A percentile compares a stretch with the other conserved stretches of the same genome.
phyloP scores from a whole-genome alignment of 306 rosid genomes.

The Comarum palustre region DNA sequence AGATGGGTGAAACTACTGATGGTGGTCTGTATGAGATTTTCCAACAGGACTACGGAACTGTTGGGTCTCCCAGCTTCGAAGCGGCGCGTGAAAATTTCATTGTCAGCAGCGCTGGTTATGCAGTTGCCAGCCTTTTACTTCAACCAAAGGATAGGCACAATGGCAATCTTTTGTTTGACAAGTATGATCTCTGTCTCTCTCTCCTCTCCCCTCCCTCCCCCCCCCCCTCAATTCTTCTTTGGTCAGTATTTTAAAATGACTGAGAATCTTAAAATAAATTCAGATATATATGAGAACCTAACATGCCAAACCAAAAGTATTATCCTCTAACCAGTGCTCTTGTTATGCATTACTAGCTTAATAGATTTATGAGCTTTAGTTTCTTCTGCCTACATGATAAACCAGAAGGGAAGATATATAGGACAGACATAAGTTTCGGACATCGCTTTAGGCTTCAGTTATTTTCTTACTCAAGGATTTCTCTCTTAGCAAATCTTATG shows the following conservation, averaged over 20 bases:
- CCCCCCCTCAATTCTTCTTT: not conserved
- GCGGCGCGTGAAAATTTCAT: constrained; percentile 95
- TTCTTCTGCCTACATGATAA: not conserved
- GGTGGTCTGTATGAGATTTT: constrained; percentile 96
- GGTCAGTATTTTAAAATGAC: not conserved
- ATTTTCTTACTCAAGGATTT: not conserved
- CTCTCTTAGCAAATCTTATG: not conserved
- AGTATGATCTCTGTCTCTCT: constrained; percentile 42
- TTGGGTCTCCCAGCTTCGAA: constrained; percentile 76
- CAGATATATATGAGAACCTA: not conserved
- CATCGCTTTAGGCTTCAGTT: not conserved
- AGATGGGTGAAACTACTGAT: constrained; percentile 99
- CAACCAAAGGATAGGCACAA: constrained; percentile 99
- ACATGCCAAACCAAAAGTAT: not conserved
- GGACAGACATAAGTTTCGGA: not conserved
- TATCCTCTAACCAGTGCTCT: not conserved
- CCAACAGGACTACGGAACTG: constrained; percentile 94
- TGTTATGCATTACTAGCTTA: not conserved
- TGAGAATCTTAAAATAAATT: not conserved
- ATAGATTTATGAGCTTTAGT: not conserved
- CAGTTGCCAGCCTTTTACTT: constrained; percentile 93
- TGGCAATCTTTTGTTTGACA: constrained; percentile 86
- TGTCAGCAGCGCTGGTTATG: constrained; percentile 95
- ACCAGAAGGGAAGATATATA: not conserved
- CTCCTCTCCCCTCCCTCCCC: constrained; percentile 10